phyloP scores from a whole-genome alignment of 1,284 basidiomycete species.

The Ustanciosporium gigantosporum region DNA sequence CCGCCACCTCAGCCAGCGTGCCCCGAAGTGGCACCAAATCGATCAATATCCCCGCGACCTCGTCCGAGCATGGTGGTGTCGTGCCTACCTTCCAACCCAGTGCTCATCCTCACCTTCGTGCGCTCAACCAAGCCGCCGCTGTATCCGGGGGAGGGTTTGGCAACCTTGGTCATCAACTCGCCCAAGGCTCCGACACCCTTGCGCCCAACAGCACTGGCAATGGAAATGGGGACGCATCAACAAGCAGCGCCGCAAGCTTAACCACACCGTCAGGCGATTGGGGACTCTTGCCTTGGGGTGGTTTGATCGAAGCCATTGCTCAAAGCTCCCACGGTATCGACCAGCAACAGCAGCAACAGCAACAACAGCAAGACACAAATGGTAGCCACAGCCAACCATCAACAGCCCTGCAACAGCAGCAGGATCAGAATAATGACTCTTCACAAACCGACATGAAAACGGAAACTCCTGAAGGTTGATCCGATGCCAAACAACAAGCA shows the following conservation, averaged over 20 bases:
- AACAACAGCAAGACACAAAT: constrained; percentile 11
- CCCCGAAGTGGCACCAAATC: constrained; percentile 15
- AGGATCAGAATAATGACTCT: not conserved
- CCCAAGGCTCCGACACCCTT: too few relatives aligned
- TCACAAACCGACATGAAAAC: constrained; percentile 17
- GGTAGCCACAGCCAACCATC: not conserved
- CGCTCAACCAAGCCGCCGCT: constrained; percentile 11
- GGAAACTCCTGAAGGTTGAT: constrained; percentile 27
- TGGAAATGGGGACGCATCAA: not conserved
- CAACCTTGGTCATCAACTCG: constrained; percentile 2
- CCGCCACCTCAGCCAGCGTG: not conserved
- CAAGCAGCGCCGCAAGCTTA: constrained; percentile 1
- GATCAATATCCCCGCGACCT: constrained; percentile 32
- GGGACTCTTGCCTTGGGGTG: constrained; percentile 47
- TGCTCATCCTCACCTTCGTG: constrained; percentile 33
- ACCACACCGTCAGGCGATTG: constrained; percentile 12
- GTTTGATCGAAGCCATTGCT: constrained; percentile 48
- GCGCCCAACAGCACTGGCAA: constrained; percentile 1
- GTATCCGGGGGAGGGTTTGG: constrained; percentile 11
- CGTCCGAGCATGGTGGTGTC: constrained; percentile 18
- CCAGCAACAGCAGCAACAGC: not conserved
- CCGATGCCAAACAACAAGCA: not conserved
- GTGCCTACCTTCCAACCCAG: constrained; percentile 29
- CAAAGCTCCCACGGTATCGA: constrained; percentile 40
- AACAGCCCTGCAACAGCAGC: not conserved